phyloP scores from a whole-genome alignment of 2,329 filamentous ascomycete genomes.

The Colletotrichum spaethianum region DNA sequence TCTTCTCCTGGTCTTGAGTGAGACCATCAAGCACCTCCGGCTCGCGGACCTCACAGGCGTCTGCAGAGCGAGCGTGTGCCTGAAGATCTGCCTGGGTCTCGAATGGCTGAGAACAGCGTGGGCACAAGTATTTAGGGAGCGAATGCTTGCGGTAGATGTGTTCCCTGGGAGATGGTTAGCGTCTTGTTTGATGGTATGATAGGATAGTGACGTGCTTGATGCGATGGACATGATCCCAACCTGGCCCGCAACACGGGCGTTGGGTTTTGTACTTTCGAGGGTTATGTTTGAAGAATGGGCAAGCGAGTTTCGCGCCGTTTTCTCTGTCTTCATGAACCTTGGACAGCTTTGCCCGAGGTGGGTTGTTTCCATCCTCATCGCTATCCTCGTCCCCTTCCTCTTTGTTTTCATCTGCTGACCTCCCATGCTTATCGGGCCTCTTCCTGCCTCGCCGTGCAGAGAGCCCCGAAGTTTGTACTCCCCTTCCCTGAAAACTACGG shows the following conservation, averaged over 20 bases:
- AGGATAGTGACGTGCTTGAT: conserved; percentile 51
- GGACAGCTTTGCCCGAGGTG: conserved; percentile 21
- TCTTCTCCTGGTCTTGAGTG: conserved; percentile 52
- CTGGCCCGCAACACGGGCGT: conserved; percentile 54
- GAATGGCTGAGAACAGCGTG: conserved; percentile 54
- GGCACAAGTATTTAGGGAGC: conserved; percentile 49
- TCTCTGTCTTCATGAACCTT: conserved; percentile 24
- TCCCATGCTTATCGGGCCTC: conserved; percentile 1
- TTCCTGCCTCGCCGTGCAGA: neutral
- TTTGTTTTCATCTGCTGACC: neutral
- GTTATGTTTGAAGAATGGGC: conserved; percentile 58
- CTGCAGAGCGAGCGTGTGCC: conserved; percentile 48
- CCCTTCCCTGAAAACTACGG: neutral
- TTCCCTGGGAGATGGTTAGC: conserved; percentile 45
- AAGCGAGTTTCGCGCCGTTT: conserved; percentile 47
- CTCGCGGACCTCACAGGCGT: conserved; percentile 44
- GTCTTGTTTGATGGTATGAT: neutral
- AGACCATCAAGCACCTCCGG: conserved; percentile 53
- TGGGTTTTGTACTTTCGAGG: conserved; percentile 51
- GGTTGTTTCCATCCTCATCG: neutral
- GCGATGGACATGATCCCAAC: conserved; percentile 55
- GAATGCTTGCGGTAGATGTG: conserved; percentile 57
- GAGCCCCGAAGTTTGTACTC: neutral
- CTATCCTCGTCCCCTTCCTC: neutral
- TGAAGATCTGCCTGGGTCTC: conserved; percentile 50